Base-by-base conservation (phyloP, 768 basidiomycete species). In the Auriscalpium vulgare region DNA sequence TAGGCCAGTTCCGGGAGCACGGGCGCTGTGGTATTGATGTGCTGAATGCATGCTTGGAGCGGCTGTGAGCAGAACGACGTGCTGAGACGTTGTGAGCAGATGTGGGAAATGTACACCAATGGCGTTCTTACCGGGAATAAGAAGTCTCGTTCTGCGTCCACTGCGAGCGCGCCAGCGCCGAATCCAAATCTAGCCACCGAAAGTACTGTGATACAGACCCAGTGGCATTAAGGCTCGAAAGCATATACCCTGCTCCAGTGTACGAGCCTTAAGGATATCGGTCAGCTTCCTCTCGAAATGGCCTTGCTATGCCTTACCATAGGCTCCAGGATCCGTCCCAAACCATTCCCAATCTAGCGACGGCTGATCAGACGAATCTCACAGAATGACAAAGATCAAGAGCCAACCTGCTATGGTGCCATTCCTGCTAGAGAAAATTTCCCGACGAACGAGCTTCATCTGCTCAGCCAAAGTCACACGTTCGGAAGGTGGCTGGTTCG, bases 141-240 rank as follows among this genome's bases (percentile, higher is more conserved):
- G 71, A 68, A 8, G 64, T 66, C 21, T 72, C 73, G 29, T 66
- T 72, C 63, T 85, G 81, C 1, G 76, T 76, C 87, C 88, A 89
- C 1, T 71, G 71, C 0, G 85, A 81, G 35, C 77, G 74, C 8
- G 78, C 74, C 37, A 85, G 67, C 2, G 75, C 85, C 57, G 78
- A 69, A 57, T 89, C 86, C 35, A 90, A 70, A 59, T 90, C 86
- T 36, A 90, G 72, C 81, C 83, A 88, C 23, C 88, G 78, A 23
- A 67, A 73, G 62, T 84, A 88, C 58, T 79, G 71, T 1, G 66
- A 62, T 10, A 65, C 60, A 5, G 51, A 6, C 16, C 61, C 63
- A 16, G 51, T 54, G 2, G 63, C 59, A 57, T 79, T 66, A 23
- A 85, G 59, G 10, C 75, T 80, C 0, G 80, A 74, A 3, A 86